Evolutionary conservation across 345 rosid species (phyloP), one percentile per base, ranked within the genome.

Genomic region (Draba incana): DNA sequence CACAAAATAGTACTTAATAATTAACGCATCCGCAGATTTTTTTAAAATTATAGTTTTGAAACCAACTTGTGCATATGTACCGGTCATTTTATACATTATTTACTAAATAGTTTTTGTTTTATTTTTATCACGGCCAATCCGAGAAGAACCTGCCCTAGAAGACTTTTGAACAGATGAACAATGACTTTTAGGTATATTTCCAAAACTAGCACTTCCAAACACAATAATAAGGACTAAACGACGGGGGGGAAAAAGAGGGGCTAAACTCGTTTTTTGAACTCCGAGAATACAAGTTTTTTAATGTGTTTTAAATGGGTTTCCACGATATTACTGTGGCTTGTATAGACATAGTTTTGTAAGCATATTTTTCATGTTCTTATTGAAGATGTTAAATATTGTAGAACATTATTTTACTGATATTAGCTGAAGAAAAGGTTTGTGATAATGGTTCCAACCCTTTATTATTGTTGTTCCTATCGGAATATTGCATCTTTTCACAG

Each of bases 141-240:
- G 8, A 31, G 54, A 46, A 46, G 30, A 62, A 31, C 66, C 66
- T 64, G 37, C 46, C 35, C 37, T 37, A 37, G 38, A 64, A 49
- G 56, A 48, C 45, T 35, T 62, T 35, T 20, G 31, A 35, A 47
- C 3, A 31, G 23, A 49, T 49, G 47, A 49, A 20, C 20, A 20
- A 20, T 20, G 20, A 20, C 20, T 20, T 20, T 20, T 20, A 20
- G 0, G 20, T 20, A 20, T 20, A 20, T 20, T 20, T 20, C 20
- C 20, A 20, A 20, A 20, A 20, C n/a, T n/a, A n/a, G n/a, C n/a
- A n/a, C n/a, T n/a, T n/a, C n/a, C n/a, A n/a, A n/a, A n/a, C n/a
- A n/a, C n/a, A n/a, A n/a, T n/a, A n/a, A n/a, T n/a, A n/a, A n/a
- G n/a, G n/a, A n/a, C n/a, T n/a, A n/a, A n/a, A n/a, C n/a, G n/a